Evolutionary conservation across 31 red algal genomes (phyloP).

Genomic region (Bonnemaisonia californica): DNA sequence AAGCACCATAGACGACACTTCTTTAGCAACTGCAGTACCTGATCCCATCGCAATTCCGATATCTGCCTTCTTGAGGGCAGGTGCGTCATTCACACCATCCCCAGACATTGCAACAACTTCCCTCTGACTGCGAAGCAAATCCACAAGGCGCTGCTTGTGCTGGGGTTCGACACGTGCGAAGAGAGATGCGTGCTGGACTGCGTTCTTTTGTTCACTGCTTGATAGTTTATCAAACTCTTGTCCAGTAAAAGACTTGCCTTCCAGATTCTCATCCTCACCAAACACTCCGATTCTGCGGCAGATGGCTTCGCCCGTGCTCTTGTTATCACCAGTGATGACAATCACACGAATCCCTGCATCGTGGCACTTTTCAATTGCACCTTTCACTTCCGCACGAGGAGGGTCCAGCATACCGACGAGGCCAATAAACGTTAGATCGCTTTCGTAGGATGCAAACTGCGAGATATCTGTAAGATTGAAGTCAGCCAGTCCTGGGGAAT

Average conservation of each 20-base stretch:
- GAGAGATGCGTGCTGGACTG: conserved; percentile 65
- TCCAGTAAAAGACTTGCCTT: conserved; percentile 89
- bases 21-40: conserved; percentile 98
- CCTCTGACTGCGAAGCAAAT: conserved; percentile 67
- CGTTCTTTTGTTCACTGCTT: conserved; percentile 51
- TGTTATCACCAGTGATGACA: conserved; percentile 99
- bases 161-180: conserved; percentile 95
- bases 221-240: conserved; percentile 86
- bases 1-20: conserved; percentile 96
- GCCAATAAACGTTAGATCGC: conserved; percentile 86
- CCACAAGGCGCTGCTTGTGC: conserved; percentile 86
- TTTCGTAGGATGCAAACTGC: conserved; percentile 76
- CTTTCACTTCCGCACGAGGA: conserved; percentile 86
- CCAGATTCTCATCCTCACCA: conserved; percentile 82
- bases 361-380: conserved; percentile 81
- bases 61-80: conserved; percentile 95
- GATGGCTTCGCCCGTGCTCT: conserved; percentile 90
- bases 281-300: conserved; percentile 96
- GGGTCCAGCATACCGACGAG: conserved; percentile 97
- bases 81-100: conserved; percentile 99
- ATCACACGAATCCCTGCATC: conserved; percentile 96
- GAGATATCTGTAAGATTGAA: conserved; percentile 84
- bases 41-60: conserved; percentile 99
- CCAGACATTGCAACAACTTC: conserved; percentile 99
- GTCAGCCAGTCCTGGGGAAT: conserved; percentile 60